A percentile compares a stretch with the other conserved stretches of the same genome.
These are phyloP conservation scores for Globisporangium polare DNA, from an alignment of 352 stramenopile species.

Conservation along the genomic window DNA sequence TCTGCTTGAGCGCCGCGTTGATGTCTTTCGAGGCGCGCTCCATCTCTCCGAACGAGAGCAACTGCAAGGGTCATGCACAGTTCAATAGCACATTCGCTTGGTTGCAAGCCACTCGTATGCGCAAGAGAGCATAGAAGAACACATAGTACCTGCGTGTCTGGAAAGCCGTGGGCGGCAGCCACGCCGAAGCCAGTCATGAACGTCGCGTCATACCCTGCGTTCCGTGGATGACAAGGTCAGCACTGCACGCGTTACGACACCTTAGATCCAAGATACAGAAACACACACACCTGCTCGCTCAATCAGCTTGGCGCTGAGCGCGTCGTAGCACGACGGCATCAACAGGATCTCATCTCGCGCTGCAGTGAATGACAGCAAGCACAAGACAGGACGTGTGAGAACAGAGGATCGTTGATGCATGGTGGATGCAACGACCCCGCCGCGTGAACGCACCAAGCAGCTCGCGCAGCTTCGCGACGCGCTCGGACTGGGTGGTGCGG, in stretches of 20 bases:
- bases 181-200: slow-evolving; percentile 95
- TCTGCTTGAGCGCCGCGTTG: slow-evolving; percentile 32
- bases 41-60: slow-evolving; percentile 71
- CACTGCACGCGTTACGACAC: not conserved
- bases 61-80: slow-evolving; percentile 15
- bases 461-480: slow-evolving; percentile 40
- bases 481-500: slow-evolving; percentile 38
- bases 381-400: not conserved
- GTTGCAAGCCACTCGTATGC: not conserved
- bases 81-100: not conserved
- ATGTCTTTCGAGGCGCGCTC: slow-evolving; percentile 32
- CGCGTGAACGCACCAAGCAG: slow-evolving; percentile 28
- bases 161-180: slow-evolving; percentile 79
- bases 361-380: slow-evolving; percentile 5
- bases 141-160: slow-evolving; percentile 81
- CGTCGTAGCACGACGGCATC: slow-evolving; percentile 92
- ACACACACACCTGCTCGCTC: slow-evolving; percentile 42
- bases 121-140: not conserved
- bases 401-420: not conserved
- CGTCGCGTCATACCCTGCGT: slow-evolving; percentile 77
- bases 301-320: slow-evolving; percentile 86
- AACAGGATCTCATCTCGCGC: slow-evolving; percentile 56
- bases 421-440: too few relatives aligned
- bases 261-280: not conserved
- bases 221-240: not conserved